These are phyloP conservation scores for Voacanga thouarsii DNA, from an alignment of 257 asterid species.

Conservation along the genomic window DNA sequence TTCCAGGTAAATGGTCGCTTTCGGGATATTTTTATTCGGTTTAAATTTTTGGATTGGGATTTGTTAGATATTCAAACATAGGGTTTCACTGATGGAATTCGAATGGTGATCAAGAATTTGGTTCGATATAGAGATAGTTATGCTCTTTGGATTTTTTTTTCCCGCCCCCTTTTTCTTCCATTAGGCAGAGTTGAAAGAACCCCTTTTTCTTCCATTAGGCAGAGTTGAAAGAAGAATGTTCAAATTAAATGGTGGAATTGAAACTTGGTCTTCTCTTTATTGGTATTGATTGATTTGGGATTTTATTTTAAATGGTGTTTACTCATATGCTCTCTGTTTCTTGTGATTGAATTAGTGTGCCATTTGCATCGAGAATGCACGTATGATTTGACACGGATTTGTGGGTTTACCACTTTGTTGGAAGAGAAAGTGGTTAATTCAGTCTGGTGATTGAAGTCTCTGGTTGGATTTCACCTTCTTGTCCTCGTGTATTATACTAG, in stretches of 20 bases:
- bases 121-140: background rate
- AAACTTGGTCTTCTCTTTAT: background rate
- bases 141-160: background rate
- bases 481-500: slow-evolving; percentile 9
- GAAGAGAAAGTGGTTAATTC: slow-evolving; percentile 7
- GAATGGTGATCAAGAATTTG: slow-evolving; percentile 1
- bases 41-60: background rate
- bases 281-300: slow-evolving; percentile 7
- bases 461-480: slow-evolving; percentile 12
- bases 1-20: background rate
- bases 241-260: background rate
- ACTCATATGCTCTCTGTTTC: slow-evolving; percentile 2
- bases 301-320: slow-evolving; percentile 1
- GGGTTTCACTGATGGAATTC: slow-evolving; percentile 8
- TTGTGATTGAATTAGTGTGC: slow-evolving; percentile 1
- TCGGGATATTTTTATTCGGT: background rate
- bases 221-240: background rate
- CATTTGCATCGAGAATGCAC: background rate
- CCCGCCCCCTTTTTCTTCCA: background rate
- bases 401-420: slow-evolving; percentile 17
- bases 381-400: slow-evolving; percentile 10
- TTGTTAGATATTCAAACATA: background rate
- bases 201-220: background rate
- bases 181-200: background rate
- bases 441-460: slow-evolving; percentile 8